Evolutionary conservation across 139 green algal genomes (phyloP).

Genomic region (Chlorella sp.): DNA sequence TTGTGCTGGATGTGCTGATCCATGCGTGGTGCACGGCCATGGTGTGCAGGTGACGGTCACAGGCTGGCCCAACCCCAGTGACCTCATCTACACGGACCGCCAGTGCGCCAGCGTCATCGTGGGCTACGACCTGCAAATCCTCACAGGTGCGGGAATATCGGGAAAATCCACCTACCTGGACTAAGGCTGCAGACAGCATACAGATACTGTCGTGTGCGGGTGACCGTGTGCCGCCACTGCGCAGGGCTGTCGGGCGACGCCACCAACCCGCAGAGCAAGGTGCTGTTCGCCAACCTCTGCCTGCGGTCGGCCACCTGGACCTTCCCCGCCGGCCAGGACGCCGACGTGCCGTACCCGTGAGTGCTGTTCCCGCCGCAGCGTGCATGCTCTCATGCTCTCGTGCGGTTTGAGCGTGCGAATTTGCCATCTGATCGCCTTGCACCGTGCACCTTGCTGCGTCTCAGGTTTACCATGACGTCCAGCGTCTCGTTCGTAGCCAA

Average conservation of each 20-base stretch:
- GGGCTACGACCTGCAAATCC: constrained; percentile 34
- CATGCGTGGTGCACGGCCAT: too few relatives aligned
- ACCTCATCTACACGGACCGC: constrained; percentile 6
- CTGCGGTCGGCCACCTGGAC: constrained; percentile 33
- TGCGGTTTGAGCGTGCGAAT: background rate
- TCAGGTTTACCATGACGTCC: constrained; percentile 27
- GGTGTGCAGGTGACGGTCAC: constrained; percentile 22
- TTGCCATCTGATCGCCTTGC: background rate
- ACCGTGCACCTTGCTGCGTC: background rate
- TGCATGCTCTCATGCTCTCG: background rate
- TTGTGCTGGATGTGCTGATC: too few relatives aligned
- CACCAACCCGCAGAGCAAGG: constrained; percentile 46
- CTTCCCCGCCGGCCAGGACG: background rate
- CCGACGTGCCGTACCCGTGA: background rate
- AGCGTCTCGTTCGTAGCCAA: constrained; percentile 21
- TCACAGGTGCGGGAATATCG: constrained; percentile 32
- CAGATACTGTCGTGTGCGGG: too few relatives aligned
- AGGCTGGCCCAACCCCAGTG: constrained; percentile 10
- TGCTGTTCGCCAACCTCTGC: constrained; percentile 39
- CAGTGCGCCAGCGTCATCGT: constrained; percentile 29
- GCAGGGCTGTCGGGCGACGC: too few relatives aligned
- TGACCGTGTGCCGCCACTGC: too few relatives aligned
- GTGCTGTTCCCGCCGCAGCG: background rate
- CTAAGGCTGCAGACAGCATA: too few relatives aligned
- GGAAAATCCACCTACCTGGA: too few relatives aligned